phyloP scores from a whole-genome alignment of 2,329 filamentous ascomycete genomes.

The Phoma herbarum region DNA sequence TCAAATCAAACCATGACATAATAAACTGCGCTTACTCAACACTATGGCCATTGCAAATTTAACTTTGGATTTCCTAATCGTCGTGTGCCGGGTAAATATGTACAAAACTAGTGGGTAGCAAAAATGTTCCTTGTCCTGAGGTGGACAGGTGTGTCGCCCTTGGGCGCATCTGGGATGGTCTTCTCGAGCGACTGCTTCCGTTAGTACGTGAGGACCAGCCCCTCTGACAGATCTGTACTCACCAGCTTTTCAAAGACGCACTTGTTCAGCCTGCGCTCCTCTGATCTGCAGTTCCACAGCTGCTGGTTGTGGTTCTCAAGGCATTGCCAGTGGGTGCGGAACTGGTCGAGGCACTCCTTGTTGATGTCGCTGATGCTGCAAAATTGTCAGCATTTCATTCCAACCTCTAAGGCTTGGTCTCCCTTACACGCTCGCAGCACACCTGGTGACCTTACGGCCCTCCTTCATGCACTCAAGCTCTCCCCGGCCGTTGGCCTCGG shows the following conservation, averaged over 20 bases:
- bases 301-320: constrained; percentile 98
- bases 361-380: constrained; percentile 91
- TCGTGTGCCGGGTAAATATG: constrained; percentile 35
- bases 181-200: constrained; percentile 59
- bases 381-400: constrained; percentile 13
- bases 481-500: constrained; percentile 85
- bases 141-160: constrained; percentile 60
- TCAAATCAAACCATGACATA: neutral
- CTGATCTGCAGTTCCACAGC: constrained; percentile 90
- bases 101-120: constrained; percentile 46
- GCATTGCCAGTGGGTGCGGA: constrained; percentile 93
- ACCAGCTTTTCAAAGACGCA: constrained; percentile 97
- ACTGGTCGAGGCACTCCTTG: constrained; percentile 89
- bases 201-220: constrained; percentile 5
- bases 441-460: constrained; percentile 94
- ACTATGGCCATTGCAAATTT: neutral
- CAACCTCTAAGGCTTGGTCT: neutral
- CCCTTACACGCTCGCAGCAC: constrained; percentile 88
- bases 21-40: neutral
- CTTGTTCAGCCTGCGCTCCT: constrained; percentile 89
- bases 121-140: constrained; percentile 58
- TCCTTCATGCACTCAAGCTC: constrained; percentile 97
- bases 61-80: constrained; percentile 27
- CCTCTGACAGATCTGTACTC: constrained; percentile 53
- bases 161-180: constrained; percentile 60